Evolutionary conservation across 2,329 filamentous ascomycete species (phyloP).

Genomic region (Lecanoromycetidae sp.): DNA sequence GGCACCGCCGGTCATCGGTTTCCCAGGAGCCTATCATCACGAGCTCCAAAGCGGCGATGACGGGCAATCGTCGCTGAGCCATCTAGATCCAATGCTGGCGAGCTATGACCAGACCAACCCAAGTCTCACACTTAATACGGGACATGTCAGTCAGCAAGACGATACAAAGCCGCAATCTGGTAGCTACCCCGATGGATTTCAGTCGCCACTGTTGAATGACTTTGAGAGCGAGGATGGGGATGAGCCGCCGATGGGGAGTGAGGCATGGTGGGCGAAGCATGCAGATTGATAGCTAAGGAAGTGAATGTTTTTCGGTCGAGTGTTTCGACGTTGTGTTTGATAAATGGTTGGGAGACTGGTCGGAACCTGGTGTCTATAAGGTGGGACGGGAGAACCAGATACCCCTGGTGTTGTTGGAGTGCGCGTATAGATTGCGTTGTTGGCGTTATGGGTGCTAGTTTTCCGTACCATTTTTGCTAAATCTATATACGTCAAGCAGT

Average conservation of each 20-base stretch:
- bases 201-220: conserved; percentile 6
- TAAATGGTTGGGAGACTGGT: no score
- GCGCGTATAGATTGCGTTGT: neutral
- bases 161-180: conserved; percentile 1
- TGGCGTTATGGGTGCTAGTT: neutral
- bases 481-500: neutral
- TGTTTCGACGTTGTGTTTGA: no score
- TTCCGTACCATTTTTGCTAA: neutral
- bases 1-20: conserved; percentile 33
- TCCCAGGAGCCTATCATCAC: conserved; percentile 32
- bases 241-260: conserved; percentile 2
- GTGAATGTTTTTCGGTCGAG: no score
- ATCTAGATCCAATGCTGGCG: conserved; percentile 33
- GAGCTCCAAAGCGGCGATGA: conserved; percentile 29
- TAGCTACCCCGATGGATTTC: conserved; percentile 6
- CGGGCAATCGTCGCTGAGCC: conserved; percentile 21
- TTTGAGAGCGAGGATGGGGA: conserved; percentile 10
- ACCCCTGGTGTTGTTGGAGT: neutral
- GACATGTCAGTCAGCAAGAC: conserved; percentile 4
- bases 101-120: conserved; percentile 21
- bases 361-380: no score
- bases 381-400: neutral
- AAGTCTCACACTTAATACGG: conserved; percentile 13
- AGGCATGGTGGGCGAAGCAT: conserved; percentile 7
- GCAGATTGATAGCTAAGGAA: neutral